Percentiles rank a stretch among this genome's conserved stretches.
Conservation (phyloP, 305 asterid genomes). For the Petunia hybrid region DNA sequence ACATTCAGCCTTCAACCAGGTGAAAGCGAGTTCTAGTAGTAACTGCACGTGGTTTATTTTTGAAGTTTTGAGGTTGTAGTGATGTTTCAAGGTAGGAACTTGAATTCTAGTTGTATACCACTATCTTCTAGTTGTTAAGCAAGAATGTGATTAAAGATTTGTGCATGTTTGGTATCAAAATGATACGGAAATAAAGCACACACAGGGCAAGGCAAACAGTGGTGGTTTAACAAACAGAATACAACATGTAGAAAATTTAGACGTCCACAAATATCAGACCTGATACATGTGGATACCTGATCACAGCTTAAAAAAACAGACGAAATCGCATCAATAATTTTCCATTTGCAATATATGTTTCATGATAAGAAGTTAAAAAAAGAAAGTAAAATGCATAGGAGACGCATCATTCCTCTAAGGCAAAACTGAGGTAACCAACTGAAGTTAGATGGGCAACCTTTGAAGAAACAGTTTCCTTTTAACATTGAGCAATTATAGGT, state of each 20-base stretch:
- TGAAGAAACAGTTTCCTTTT: neutral
- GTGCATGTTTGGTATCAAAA: too few relatives aligned
- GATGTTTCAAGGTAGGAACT: too few relatives aligned
- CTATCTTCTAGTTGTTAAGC: too few relatives aligned
- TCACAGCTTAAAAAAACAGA: neutral
- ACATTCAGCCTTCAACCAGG: too few relatives aligned
- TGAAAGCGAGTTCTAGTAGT: too few relatives aligned
- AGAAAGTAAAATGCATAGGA: constrained; percentile 5
- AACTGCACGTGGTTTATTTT: too few relatives aligned
- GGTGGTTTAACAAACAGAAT: neutral
- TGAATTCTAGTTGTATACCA: too few relatives aligned
- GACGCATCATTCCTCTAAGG: neutral
- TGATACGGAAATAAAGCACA: too few relatives aligned
- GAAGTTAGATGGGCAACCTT: neutral
- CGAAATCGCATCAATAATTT: constrained; percentile 21
- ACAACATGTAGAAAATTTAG: neutral
- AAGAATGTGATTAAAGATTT: too few relatives aligned
- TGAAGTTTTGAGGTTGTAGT: too few relatives aligned
- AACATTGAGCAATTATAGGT: neutral
- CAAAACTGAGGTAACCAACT: neutral
- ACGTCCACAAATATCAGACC: neutral
- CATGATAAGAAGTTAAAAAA: neutral
- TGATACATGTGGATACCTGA: neutral
- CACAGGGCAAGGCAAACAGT: too few relatives aligned
- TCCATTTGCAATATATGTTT: neutral